Conservation (phyloP, 228 moss, liverwort and hornwort species). For the Sphagnum fallax region DNA sequence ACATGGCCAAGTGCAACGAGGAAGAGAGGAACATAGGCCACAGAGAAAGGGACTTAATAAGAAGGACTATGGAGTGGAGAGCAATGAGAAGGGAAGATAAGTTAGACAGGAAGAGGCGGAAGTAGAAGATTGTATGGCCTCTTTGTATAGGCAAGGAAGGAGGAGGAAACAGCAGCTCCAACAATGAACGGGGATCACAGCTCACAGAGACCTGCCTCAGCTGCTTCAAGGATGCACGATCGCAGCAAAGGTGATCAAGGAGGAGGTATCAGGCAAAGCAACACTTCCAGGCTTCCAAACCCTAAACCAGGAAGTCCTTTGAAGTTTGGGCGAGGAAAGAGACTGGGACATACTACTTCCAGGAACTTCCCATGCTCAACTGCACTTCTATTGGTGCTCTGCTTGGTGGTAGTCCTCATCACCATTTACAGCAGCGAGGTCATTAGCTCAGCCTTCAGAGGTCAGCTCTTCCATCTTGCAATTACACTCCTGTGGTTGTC, state of each 20-base stretch:
- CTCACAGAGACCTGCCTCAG: slow-evolving; percentile 29
- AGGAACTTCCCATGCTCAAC: slow-evolving; percentile 39
- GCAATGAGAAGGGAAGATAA: too few relatives aligned
- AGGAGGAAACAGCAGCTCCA: slow-evolving; percentile 31
- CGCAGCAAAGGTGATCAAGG: slow-evolving; percentile 42
- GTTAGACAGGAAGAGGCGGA: too few relatives aligned
- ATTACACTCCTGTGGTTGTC: not conserved
- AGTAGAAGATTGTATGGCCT: slow-evolving; percentile 44
- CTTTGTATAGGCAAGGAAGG: slow-evolving; percentile 70
- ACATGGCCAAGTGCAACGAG: too few relatives aligned
- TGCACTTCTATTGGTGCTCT: slow-evolving; percentile 29
- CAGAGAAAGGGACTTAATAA: too few relatives aligned
- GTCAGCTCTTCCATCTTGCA: slow-evolving; percentile 7
- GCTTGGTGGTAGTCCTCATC: slow-evolving; percentile 42
- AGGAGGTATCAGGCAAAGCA: slow-evolving; percentile 18
- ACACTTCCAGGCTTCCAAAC: slow-evolving; percentile 14
- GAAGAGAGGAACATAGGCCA: too few relatives aligned
- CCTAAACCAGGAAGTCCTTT: slow-evolving; percentile 7
- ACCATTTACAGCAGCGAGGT: slow-evolving; percentile 37
- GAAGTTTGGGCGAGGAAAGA: slow-evolving; percentile 48
- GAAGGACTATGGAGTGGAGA: too few relatives aligned
- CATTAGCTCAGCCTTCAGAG: slow-evolving; percentile 13
- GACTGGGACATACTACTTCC: slow-evolving; percentile 27
- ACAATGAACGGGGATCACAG: slow-evolving; percentile 53
- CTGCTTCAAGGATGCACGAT: slow-evolving; percentile 62